These are phyloP conservation scores for Blastomyces parvus DNA, from an alignment of 2,329 filamentous ascomycete genomes.

Conservation along the genomic window DNA sequence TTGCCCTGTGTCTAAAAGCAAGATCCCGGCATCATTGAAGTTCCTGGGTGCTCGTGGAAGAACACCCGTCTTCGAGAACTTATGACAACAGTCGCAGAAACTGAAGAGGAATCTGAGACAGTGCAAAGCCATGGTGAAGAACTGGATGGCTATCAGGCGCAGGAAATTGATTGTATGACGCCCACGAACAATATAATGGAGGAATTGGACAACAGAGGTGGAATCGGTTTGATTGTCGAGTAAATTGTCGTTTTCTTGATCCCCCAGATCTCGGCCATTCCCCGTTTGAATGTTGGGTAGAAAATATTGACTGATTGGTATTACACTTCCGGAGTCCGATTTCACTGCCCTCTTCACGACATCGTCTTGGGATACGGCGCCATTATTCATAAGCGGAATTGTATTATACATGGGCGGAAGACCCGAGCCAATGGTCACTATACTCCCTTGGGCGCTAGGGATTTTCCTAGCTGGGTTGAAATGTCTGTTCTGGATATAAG, in stretches of 20 bases:
- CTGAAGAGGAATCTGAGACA: conserved; percentile 7
- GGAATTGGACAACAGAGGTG: neutral
- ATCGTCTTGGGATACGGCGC: neutral
- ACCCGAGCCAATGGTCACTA: neutral
- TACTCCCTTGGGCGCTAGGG: neutral
- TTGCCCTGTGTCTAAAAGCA: conserved; percentile 26
- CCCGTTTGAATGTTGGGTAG: neutral
- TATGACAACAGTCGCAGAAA: neutral
- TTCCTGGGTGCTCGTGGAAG: neutral
- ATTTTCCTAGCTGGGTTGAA: neutral
- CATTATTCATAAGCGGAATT: neutral
- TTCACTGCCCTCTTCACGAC: neutral
- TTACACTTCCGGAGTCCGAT: neutral
- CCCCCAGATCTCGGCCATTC: neutral
- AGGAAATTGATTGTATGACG: neutral
- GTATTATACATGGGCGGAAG: neutral
- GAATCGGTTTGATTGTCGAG: neutral
- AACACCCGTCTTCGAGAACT: conserved; percentile 2
- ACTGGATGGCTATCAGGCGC: neutral
- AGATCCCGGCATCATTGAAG: conserved; percentile 9
- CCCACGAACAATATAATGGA: neutral
- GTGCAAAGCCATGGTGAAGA: conserved; percentile 5
- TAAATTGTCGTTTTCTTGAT: neutral
- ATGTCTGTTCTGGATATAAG: neutral
- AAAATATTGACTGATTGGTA: neutral